Conservation (phyloP, 176 grass and related monocot genomes). For the Pharus latifolius region DNA sequence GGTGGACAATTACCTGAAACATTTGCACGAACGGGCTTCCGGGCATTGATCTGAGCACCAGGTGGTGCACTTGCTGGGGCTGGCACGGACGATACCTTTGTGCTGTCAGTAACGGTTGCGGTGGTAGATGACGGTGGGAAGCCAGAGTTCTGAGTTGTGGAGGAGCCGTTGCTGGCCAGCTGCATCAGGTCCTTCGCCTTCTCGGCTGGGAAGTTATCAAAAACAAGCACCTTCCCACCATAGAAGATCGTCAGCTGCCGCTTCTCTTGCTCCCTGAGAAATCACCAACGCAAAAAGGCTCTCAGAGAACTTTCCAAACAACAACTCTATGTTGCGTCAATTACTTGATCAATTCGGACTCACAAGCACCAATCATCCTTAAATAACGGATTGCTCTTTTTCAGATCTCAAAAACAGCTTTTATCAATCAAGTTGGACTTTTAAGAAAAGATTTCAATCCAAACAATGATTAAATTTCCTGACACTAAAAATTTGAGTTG, state of each 20-base stretch:
- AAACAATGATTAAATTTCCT: too few relatives aligned
- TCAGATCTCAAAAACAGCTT: not conserved
- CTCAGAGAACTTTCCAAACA: not conserved
- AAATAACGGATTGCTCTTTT: not conserved
- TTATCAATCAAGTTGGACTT: not conserved
- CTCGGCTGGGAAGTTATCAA: conserved; percentile 68
- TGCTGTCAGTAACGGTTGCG: not conserved
- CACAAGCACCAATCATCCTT: not conserved
- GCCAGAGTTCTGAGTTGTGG: not conserved
- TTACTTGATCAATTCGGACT: not conserved
- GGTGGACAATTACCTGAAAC: conserved; percentile 33
- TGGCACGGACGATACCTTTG: conserved; percentile 12
- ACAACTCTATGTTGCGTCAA: too few relatives aligned
- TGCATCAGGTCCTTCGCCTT: conserved; percentile 71
- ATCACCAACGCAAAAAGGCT: not conserved
- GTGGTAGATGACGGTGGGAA: not conserved
- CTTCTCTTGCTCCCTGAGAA: conserved; percentile 41
- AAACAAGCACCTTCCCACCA: conserved; percentile 58
- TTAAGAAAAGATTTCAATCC: too few relatives aligned
- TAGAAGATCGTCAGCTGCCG: conserved; percentile 72
- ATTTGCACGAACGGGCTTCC: conserved; percentile 19
- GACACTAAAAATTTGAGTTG: too few relatives aligned
- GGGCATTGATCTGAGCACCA: not conserved
- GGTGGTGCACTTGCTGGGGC: not conserved
- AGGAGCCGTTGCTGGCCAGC: conserved; percentile 39